These are phyloP conservation scores for Pseudopithomyces maydicus DNA, from an alignment of 2,329 filamentous ascomycete species.

Conservation along the genomic window DNA sequence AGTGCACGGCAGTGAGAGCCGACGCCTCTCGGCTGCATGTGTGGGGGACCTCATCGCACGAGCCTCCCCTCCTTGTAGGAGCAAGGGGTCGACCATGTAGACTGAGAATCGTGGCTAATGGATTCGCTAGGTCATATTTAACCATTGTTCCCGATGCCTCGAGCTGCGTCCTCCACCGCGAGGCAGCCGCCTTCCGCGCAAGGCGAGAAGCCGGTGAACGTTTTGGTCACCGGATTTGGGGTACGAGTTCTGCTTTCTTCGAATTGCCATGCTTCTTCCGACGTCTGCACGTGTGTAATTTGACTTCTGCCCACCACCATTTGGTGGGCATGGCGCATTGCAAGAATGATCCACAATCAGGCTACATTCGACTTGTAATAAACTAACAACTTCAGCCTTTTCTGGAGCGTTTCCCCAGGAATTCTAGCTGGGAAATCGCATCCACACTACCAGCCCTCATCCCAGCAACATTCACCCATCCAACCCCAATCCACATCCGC, in stretches of 20 bases:
- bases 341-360: too few species aligned
- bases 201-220: conserved; percentile 38
- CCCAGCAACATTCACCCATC: conserved; percentile 24
- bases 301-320: not conserved
- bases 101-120: not conserved
- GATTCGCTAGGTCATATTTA: not conserved
- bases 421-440: conserved; percentile 46
- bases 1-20: not conserved
- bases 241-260: conserved; percentile 18
- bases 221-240: conserved; percentile 45
- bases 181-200: conserved; percentile 36
- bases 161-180: conserved; percentile 25
- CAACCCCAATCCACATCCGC: conserved; percentile 41
- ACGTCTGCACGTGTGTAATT: not conserved
- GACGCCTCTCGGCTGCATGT: not conserved
- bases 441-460: conserved; percentile 42
- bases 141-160: conserved; percentile 16
- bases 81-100: not conserved
- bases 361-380: not conserved
- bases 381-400: conserved; percentile 37
- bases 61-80: not conserved
- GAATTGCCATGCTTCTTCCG: not conserved
- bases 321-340: too few species aligned
- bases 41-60: not conserved
- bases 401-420: conserved; percentile 34